Evolutionary conservation across 208 protist species (phyloP).

Genomic region (Strigomonas culicis): DNA sequence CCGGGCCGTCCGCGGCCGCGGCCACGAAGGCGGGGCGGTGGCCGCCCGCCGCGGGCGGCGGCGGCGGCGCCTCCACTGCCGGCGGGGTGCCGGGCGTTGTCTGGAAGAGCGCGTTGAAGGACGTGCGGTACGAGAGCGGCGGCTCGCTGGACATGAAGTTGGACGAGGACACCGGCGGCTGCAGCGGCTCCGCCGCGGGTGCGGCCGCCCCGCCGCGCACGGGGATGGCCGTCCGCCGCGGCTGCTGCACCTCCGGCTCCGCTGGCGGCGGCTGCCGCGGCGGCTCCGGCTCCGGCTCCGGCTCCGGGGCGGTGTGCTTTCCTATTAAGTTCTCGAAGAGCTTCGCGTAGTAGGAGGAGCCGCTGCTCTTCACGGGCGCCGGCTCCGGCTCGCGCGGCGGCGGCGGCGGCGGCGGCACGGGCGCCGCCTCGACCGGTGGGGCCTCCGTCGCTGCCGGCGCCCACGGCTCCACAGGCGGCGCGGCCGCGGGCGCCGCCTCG

Average conservation of each 20-base stretch:
- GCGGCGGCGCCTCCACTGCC: too few species aligned
- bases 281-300: not conserved
- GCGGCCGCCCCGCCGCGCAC: not conserved
- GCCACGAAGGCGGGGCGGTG: too few species aligned
- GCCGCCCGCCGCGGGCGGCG: too few species aligned
- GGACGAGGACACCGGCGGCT: constrained; percentile 2
- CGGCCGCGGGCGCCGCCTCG: not conserved
- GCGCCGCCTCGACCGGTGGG: not conserved
- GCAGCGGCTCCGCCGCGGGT: constrained; percentile 11
- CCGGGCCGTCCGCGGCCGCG: too few species aligned
- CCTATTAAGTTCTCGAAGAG: constrained; percentile 55
- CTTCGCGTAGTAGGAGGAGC: constrained; percentile 61
- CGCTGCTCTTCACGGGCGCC: constrained; percentile 13
- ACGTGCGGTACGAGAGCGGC: not conserved
- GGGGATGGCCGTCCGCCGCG: constrained; percentile 23
- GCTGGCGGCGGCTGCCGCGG: constrained; percentile 5
- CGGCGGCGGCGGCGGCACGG: not conserved
- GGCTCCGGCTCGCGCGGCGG: not conserved
- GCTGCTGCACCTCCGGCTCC: constrained; percentile 13
- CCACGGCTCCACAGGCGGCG: not conserved
- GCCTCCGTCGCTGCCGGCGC: not conserved
- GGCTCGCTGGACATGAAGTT: not conserved
- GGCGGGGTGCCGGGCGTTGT: too few species aligned
- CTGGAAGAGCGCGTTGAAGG: not conserved
- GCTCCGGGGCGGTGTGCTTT: not conserved